Base-by-base conservation (phyloP, 176 grass and related monocot species). In the Paspalum vaginatum region DNA sequence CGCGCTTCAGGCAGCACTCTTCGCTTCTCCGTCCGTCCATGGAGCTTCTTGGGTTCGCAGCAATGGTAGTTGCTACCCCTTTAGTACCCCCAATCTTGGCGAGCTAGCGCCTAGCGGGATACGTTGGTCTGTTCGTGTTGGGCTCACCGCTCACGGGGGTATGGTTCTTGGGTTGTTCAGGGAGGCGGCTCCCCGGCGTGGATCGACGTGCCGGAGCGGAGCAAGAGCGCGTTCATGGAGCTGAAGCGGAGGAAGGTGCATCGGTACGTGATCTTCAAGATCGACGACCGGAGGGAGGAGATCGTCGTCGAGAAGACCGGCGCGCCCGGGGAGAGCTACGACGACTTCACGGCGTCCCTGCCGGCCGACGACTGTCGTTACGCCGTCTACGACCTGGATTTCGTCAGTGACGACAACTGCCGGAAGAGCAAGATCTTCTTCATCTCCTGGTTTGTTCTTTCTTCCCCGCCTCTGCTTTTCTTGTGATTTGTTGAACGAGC, bases 341-440 rank as follows among this genome's bases (percentile, higher is more conserved):
- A 89, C 38, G 91, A 88, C 84, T 89, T 93, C 84, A 88, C 84
- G 45, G 91, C 91, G 11, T 80, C 84, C 44, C 72, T 93, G 14
- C 91, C 91, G 9, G 68, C 57, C 12, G 87, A 93, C 61, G 91
- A 93, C 71, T 92, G 91, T 81, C 87, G 91, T 24, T 93, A 89
- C 60, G 91, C 91, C 76, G 87, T 93, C 18, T 93, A 89, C 71
- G 91, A 93, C 68, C 87, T 93, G 51, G 91, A 93, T 79, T 93
- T 93, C 84, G 80, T 93, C 58, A 87, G 83, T 87, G 87, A 86
- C 53, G 91, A 93, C 59, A 93, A 93, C 84, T 93, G 87, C 81
- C 61, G 72, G 65, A 93, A 87, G 77, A 89, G 87, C 80, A 93
- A 93, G 87, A 93, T 93, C 11, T 93, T 93, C 91, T 93, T 93